Percentiles rank a stretch among this genome's conserved stretches.
Conservation (phyloP, 768 basidiomycete species). For the Mycena polygramma region DNA sequence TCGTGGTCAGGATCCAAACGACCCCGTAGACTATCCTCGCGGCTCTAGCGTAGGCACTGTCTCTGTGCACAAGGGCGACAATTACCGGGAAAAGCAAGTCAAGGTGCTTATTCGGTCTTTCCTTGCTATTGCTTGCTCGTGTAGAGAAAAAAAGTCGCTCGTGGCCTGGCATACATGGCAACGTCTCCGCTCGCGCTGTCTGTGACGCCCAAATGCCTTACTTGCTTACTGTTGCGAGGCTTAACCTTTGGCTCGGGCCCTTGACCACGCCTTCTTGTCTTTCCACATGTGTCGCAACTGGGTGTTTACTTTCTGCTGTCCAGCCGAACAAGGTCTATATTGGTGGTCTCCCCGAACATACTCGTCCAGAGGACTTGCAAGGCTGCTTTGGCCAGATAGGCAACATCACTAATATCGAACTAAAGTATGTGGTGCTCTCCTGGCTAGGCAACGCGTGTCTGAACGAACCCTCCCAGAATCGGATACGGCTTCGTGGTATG, state of each 20-base stretch:
- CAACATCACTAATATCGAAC: slow-evolving; percentile 78
- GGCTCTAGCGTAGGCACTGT: slow-evolving; percentile 62
- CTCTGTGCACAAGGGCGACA: slow-evolving; percentile 60
- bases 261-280: slow-evolving; percentile 65
- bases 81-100: slow-evolving; percentile 81
- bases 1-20: slow-evolving; percentile 62
- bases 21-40: slow-evolving; percentile 62
- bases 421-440: slow-evolving; percentile 76
- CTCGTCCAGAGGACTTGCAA: slow-evolving; percentile 86
- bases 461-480: slow-evolving; percentile 59
- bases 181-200: slow-evolving; percentile 54
- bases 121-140: slow-evolving; percentile 39
- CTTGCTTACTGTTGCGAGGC: slow-evolving; percentile 53
- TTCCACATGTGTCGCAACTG: slow-evolving; percentile 65
- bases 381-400: slow-evolving; percentile 92
- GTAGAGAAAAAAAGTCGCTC: slow-evolving; percentile 46
- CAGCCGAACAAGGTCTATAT: slow-evolving; percentile 96
- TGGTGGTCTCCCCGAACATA: slow-evolving; percentile 89
- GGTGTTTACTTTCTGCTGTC: slow-evolving; percentile 79
- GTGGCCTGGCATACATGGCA: slow-evolving; percentile 53
- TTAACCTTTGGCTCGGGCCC: slow-evolving; percentile 54
- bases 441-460: slow-evolving; percentile 33
- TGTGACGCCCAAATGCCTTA: slow-evolving; percentile 50
- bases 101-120: slow-evolving; percentile 82
- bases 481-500: slow-evolving; percentile 94